Conservation (phyloP, 2,329 filamentous ascomycete genomes). For the Alternaria burnsii region DNA sequence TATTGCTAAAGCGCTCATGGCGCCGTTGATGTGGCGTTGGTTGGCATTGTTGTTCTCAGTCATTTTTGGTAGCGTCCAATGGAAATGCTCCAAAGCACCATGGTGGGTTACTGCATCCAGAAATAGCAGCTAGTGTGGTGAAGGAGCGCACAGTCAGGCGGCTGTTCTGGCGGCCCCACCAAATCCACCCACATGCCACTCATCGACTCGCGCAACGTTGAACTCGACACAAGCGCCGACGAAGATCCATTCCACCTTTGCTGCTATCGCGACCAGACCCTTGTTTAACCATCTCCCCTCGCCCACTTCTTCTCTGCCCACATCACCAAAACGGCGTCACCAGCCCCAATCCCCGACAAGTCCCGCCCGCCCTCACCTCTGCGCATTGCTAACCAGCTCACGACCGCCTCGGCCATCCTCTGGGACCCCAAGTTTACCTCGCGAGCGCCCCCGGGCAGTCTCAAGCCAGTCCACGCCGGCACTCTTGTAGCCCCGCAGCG, state of each 20-base stretch:
- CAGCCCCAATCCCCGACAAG: conserved; percentile 21
- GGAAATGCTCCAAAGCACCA: too few species aligned
- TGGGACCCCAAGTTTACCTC: conserved; percentile 60
- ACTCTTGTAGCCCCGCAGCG: conserved; percentile 57
- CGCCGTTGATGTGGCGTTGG: neutral
- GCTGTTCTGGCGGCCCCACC: conserved; percentile 17
- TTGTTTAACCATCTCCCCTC: conserved; percentile 8
- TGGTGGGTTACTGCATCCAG: neutral
- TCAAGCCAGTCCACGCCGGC: conserved; percentile 59
- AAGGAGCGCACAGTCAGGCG: conserved; percentile 19
- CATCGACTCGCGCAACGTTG: conserved; percentile 15
- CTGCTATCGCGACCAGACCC: conserved; percentile 17
- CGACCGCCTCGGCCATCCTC: conserved; percentile 59
- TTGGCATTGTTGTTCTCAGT: neutral
- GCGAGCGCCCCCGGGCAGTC: conserved; percentile 55
- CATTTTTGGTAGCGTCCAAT: neutral
- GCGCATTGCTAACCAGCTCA: conserved; percentile 56
- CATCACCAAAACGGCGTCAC: conserved; percentile 22
- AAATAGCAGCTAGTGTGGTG: conserved; percentile 3
- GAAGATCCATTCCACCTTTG: conserved; percentile 9
- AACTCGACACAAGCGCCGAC: conserved; percentile 20
- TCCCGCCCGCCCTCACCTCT: conserved; percentile 33
- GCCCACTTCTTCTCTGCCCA: neutral
- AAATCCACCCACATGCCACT: conserved; percentile 15
- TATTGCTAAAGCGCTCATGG: neutral